These are phyloP conservation scores for Gamsiella multidivaricata DNA, from an alignment of 192 early-diverging fungal genomes.

Conservation along the genomic window DNA sequence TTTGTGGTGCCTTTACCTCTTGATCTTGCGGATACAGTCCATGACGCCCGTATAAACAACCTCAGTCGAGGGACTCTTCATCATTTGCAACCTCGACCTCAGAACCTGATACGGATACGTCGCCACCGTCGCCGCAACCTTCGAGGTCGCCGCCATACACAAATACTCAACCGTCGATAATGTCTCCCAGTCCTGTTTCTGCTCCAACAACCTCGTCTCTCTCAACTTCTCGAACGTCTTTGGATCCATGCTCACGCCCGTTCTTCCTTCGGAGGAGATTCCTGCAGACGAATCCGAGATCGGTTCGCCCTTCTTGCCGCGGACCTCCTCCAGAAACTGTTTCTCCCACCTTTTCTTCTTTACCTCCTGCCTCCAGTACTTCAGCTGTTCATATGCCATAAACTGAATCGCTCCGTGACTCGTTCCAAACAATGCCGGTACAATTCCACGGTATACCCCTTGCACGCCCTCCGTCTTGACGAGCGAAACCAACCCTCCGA, in stretches of 20 bases:
- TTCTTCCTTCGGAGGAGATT: neutral
- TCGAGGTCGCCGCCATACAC: slow-evolving; percentile 87
- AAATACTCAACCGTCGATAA: slow-evolving; percentile 79
- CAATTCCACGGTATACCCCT: slow-evolving; percentile 83
- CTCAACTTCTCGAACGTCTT: slow-evolving; percentile 38
- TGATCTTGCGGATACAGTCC: slow-evolving; percentile 77
- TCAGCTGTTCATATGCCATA: slow-evolving; percentile 98
- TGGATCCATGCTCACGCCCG: slow-evolving; percentile 29
- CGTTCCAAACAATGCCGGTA: slow-evolving; percentile 91
- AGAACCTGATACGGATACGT: slow-evolving; percentile 97
- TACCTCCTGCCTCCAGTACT: slow-evolving; percentile 67
- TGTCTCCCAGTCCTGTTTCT: slow-evolving; percentile 50
- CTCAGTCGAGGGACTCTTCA: slow-evolving; percentile 55
- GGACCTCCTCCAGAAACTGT: slow-evolving; percentile 44
- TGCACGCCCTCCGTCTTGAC: slow-evolving; percentile 74
- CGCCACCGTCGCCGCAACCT: slow-evolving; percentile 84
- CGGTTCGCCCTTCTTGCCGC: slow-evolving; percentile 5
- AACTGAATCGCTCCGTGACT: slow-evolving; percentile 99
- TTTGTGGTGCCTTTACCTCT: slow-evolving; percentile 50
- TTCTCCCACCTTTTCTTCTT: slow-evolving; percentile 51
- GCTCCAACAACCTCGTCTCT: slow-evolving; percentile 32
- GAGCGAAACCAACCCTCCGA: slow-evolving; percentile 70
- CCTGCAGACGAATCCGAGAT: neutral
- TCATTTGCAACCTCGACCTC: slow-evolving; percentile 84
- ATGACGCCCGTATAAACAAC: slow-evolving; percentile 77